These are phyloP conservation scores for Cucurbitaria berberidis DNA, from an alignment of 2,329 filamentous ascomycete genomes.

Conservation along the genomic window DNA sequence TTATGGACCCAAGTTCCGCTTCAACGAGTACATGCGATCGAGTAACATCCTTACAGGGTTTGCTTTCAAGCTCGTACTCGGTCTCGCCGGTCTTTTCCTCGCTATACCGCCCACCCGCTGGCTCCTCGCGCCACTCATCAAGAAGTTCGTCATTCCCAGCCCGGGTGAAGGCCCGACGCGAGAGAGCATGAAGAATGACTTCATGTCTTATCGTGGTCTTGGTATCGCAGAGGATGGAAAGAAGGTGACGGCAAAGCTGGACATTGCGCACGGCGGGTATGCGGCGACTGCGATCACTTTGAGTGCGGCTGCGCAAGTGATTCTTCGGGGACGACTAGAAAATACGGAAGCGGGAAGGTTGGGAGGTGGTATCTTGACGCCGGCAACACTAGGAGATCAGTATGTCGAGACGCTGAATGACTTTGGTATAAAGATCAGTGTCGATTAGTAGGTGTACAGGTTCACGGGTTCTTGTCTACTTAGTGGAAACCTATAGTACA, in stretches of 20 bases:
- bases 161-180: conserved; percentile 44
- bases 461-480: not conserved
- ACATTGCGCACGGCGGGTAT: conserved; percentile 69
- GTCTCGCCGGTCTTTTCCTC: conserved; percentile 52
- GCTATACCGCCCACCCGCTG: conserved; percentile 61
- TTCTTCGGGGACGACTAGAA: conserved; percentile 64
- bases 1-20: conserved; percentile 65
- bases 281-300: conserved; percentile 69
- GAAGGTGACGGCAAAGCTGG: conserved; percentile 62
- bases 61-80: conserved; percentile 57
- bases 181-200: conserved; percentile 64
- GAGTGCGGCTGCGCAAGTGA: conserved; percentile 67
- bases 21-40: conserved; percentile 62
- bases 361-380: conserved; percentile 72
- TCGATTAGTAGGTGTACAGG: conserved; percentile 16
- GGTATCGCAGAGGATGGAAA: conserved; percentile 61
- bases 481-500: not conserved
- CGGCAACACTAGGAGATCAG: conserved; percentile 71
- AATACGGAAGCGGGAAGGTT: conserved; percentile 60
- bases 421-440: conserved; percentile 64
- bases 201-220: conserved; percentile 68
- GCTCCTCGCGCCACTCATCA: conserved; percentile 39
- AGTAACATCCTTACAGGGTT: conserved; percentile 57
- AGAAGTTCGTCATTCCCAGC: conserved; percentile 36
- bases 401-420: conserved; percentile 68